Evolutionary conservation across 2,329 filamentous ascomycete species (phyloP).

Genomic region (Pseudogymnoascus destructans): DNA sequence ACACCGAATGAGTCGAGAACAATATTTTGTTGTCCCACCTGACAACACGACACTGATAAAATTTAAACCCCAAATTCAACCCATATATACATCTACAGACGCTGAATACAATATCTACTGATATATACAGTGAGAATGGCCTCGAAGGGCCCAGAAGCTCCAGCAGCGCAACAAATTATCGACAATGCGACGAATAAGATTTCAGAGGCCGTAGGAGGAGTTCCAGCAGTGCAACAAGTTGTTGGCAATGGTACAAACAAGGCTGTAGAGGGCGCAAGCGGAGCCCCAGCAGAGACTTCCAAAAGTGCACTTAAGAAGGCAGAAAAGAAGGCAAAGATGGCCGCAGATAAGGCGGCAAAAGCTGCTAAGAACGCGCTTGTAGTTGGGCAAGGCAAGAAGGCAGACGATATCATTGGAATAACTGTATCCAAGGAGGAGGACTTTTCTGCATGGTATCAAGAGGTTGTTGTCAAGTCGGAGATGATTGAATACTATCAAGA

Average conservation of each 20-base stretch:
- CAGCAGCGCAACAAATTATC: slow-evolving; percentile 5
- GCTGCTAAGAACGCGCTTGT: slow-evolving; percentile 39
- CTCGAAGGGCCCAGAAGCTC: slow-evolving; percentile 4
- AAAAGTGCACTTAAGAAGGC: slow-evolving; percentile 55
- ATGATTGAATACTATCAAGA: slow-evolving; percentile 93
- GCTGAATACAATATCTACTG: not conserved
- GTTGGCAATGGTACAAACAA: not conserved
- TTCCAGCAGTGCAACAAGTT: slow-evolving; percentile 15
- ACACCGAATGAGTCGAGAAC: slow-evolving; percentile 7
- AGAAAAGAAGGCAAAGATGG: slow-evolving; percentile 49
- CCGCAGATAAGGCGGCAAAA: slow-evolving; percentile 49
- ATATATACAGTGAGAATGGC: slow-evolving; percentile 9
- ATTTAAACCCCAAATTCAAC: not conserved
- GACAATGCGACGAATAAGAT: not conserved
- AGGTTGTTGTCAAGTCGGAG: slow-evolving; percentile 91
- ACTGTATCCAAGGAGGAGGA: slow-evolving; percentile 75
- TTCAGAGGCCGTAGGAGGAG: slow-evolving; percentile 13
- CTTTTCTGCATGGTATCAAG: slow-evolving; percentile 93
- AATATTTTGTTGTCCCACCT: not conserved
- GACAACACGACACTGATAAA: not conserved
- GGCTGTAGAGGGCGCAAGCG: slow-evolving; percentile 8
- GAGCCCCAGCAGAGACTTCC: slow-evolving; percentile 30
- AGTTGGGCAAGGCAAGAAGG: slow-evolving; percentile 45
- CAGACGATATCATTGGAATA: slow-evolving; percentile 69
- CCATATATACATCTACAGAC: not conserved